Conservation (phyloP, 73 alveolate species). For the Paramecium sonneborni region DNA sequence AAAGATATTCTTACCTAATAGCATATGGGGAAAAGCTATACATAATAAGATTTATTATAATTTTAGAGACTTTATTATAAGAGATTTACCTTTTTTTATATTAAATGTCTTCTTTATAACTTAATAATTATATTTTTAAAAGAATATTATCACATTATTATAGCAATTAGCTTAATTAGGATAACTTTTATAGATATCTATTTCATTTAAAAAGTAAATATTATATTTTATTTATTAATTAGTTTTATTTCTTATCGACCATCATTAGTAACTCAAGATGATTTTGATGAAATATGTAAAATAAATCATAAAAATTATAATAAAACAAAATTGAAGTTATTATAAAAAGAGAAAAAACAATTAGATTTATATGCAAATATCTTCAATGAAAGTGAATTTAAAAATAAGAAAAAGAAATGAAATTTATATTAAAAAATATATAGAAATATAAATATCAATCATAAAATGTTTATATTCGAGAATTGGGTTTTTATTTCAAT, state of each 20-base stretch:
- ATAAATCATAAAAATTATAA: no score
- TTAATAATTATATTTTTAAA: neutral
- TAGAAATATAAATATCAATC: no score
- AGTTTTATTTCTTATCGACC: neutral
- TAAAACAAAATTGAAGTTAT: no score
- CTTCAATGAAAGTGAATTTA: no score
- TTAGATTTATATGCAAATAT: no score
- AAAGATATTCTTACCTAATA: neutral
- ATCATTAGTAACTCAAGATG: neutral
- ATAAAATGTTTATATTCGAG: no score
- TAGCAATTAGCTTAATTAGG: neutral
- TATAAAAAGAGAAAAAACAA: no score
- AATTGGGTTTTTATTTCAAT: no score
- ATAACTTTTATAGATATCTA: neutral
- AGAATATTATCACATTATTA: neutral
- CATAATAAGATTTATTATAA: neutral
- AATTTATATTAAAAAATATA: no score
- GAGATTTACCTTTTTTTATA: neutral
- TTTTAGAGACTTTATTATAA: neutral
- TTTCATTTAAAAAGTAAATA: neutral
- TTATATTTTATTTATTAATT: neutral
- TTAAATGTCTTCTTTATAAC: neutral
- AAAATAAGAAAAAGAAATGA: no score
- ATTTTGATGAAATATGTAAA: no score
- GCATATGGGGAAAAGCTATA: neutral